Percentiles rank a stretch among this genome's conserved stretches.
phyloP scores from a whole-genome alignment of 495 filamentous ascomycete genomes.

The Aspergillus bertholletiae region DNA sequence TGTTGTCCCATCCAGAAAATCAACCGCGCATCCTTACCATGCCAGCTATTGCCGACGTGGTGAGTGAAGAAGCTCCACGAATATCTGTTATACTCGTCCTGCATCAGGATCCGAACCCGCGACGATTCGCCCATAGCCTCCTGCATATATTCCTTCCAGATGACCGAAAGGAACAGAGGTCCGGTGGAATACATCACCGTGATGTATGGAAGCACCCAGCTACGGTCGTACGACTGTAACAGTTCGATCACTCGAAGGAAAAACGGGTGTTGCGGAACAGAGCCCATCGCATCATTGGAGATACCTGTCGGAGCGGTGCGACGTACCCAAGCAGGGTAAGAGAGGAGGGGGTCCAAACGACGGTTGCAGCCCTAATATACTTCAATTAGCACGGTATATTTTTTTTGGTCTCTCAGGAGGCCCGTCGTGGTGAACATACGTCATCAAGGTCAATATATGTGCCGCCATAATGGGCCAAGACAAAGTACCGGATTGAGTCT shows the following conservation, averaged over 20 bases:
- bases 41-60: constrained; percentile 73
- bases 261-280: constrained; percentile 77
- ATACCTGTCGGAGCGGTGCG: constrained; percentile 79
- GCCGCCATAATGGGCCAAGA: constrained; percentile 78
- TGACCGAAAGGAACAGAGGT: constrained; percentile 76
- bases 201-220: constrained; percentile 80
- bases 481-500: constrained; percentile 84
- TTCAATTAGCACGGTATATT: constrained; percentile 1
- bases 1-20: constrained; percentile 81
- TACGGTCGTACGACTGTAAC: constrained; percentile 66
- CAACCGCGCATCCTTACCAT: constrained; percentile 66
- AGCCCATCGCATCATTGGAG: constrained; percentile 85
- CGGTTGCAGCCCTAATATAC: constrained; percentile 71
- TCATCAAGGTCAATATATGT: constrained; percentile 91
- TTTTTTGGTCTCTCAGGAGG: neutral
- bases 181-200: constrained; percentile 88
- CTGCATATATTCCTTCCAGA: constrained; percentile 76
- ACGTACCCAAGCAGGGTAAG: constrained; percentile 80
- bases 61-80: constrained; percentile 78
- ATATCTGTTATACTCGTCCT: constrained; percentile 65
- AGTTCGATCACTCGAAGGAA: constrained; percentile 70
- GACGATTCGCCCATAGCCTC: constrained; percentile 33
- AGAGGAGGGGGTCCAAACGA: constrained; percentile 73
- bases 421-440: constrained; percentile 42
- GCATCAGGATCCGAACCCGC: constrained; percentile 55